Evolutionary conservation across 345 rosid genomes (phyloP), one percentile per base, ranked within the genome.

Genomic region (Gossypium ekmanianum): DNA sequence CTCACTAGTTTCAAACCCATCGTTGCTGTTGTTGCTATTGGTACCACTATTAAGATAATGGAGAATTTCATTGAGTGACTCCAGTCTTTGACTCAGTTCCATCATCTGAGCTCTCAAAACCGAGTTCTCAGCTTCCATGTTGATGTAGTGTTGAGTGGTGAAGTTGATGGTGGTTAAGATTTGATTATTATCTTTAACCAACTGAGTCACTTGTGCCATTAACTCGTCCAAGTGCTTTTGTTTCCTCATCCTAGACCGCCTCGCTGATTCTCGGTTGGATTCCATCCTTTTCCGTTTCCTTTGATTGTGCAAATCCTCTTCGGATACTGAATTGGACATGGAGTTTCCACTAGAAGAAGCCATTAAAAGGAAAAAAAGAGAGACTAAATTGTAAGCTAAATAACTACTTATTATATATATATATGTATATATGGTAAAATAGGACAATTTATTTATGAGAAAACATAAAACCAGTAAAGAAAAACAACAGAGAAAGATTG

Each of bases 401-500:
- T 34, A 34, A 34, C 41, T 34, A 34, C 41, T 34, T 34, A 34
- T 5, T 29, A 29, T 29, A 27, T 27, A 27, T 27, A 27, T 34
- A 34, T 34, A 34, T 34, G 1, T 34, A 34, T 34, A 34, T 34
- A 34, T 5, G 41, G 41, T 34, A 5, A 34, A 34, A 34, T 5
- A 34, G 41, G 7, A 34, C 41, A 34, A 34, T 4, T 34, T 26
- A 59, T 74, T 83, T 55, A 58, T 84, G 96, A 91, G 57, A 91
- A 90, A 57, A 86, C 88, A 72, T 91, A 91, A 73, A 91, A 78
- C 90, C 91, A 91, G 83, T 91, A 89, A 52, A 91, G 93, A 84
- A 91, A 91, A 18, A 85, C 93, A 77, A 91, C 96, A 11, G 96
- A 91, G 89, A 91, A 89, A 61, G 96, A 91, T 80, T 91, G 96